phyloP scores from a whole-genome alignment of 805 yeast species.

The Middelhovenomyces tepae region DNA sequence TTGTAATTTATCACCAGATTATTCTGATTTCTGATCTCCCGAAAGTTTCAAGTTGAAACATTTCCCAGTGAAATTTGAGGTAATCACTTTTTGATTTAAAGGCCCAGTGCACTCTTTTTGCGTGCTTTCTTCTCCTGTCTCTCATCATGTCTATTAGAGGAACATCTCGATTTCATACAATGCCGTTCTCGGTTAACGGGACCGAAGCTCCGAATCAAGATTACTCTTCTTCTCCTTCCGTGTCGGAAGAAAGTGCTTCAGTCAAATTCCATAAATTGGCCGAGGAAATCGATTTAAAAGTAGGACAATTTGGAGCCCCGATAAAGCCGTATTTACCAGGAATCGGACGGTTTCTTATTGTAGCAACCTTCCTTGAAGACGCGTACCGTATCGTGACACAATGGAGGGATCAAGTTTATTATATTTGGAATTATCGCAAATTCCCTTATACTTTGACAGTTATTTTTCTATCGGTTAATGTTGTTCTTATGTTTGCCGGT shows the following conservation, averaged over 20 bases:
- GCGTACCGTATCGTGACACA: conserved; percentile 73
- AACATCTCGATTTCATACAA: conserved; percentile 2
- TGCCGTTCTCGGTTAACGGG: conserved; percentile 3
- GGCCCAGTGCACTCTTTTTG: too few species aligned
- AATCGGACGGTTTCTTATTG: conserved; percentile 82
- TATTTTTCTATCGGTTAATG: conserved; percentile 56
- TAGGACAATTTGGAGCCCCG: conserved; percentile 28
- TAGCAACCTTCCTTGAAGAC: conserved; percentile 90
- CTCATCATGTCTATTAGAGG: conserved; percentile 4
- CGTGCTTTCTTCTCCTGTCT: too few species aligned
- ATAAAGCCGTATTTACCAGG: conserved; percentile 54
- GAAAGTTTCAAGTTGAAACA: too few species aligned
- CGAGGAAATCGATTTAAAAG: conserved; percentile 22
- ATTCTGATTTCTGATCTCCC: too few species aligned
- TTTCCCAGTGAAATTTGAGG: too few species aligned
- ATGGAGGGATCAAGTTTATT: conserved; percentile 87
- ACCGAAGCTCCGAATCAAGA: background rate
- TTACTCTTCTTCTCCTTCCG: conserved; percentile 1
- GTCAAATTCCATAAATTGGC: conserved; percentile 16
- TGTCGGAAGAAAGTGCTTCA: conserved; percentile 5
- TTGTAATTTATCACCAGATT: too few species aligned
- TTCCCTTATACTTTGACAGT: conserved; percentile 69
- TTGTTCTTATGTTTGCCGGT: conserved; percentile 61
- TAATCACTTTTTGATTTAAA: too few species aligned
- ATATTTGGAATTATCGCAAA: conserved; percentile 70